Conservation (phyloP, 202 grass and related monocot genomes). For the Alloteropsis angusta region DNA sequence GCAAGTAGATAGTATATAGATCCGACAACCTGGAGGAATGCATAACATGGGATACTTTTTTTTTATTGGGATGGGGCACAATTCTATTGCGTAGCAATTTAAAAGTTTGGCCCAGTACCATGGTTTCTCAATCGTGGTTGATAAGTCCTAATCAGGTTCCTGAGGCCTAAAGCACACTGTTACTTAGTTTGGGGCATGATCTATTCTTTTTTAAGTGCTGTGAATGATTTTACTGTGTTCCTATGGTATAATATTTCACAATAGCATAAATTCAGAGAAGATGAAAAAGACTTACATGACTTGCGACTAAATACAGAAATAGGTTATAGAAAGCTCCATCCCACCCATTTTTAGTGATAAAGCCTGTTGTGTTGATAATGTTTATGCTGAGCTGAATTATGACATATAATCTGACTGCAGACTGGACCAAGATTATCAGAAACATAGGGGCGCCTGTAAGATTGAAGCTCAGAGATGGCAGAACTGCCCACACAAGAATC, state of each 20-base stretch:
- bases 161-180: background rate
- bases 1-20: conserved; percentile 50
- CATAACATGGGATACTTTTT: background rate
- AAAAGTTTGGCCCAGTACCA: background rate
- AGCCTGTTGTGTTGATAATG: conserved; percentile 35
- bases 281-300: conserved; percentile 28
- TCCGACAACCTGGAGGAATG: conserved; percentile 36
- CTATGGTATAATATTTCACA: background rate
- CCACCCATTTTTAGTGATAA: conserved; percentile 52
- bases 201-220: background rate
- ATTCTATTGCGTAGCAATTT: background rate
- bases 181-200: background rate
- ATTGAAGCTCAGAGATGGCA: conserved; percentile 35
- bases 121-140: background rate
- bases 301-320: conserved; percentile 48
- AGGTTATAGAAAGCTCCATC: conserved; percentile 50
- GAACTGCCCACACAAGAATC: conserved; percentile 38
- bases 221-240: background rate
- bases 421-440: conserved; percentile 43
- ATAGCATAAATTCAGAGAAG: background rate
- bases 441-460: conserved; percentile 25
- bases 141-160: background rate
- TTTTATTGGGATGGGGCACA: background rate
- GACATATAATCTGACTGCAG: conserved; percentile 40
- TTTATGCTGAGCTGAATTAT: conserved; percentile 38